Evolutionary conservation across 2,329 filamentous ascomycete species (phyloP), one percentile per base, ranked within the genome.

Genomic region (Apiospora marii): DNA sequence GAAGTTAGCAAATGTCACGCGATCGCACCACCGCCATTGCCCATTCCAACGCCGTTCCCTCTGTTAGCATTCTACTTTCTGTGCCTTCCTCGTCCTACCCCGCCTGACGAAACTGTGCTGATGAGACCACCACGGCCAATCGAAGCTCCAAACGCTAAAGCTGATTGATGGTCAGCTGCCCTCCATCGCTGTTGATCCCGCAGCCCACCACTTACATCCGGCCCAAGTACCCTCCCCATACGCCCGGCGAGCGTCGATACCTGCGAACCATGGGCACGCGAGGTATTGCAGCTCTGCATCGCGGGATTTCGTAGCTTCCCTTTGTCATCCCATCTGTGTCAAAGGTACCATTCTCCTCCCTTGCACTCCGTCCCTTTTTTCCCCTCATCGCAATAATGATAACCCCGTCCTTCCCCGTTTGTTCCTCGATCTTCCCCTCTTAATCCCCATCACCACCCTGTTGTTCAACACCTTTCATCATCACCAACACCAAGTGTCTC

Each of bases 311-410:
- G 58, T 64, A 64, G 58, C 58, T 64, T 64, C 58, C 58, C 58
- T 64, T 64, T 64, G 58, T 64, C 58, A 64, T 64, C 34, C 58
- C 58, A 41, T 61, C 22, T 37, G 53, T 37, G 58, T 37, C 58
- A 64, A 64, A 64, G 58, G 58, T 64, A 64, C 58, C 58, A 64
- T 64, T 64, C 58, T 37, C 30, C 58, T 51, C 49, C 58, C 30
- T 64, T 41, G 58, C 34, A 13, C 58, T 64, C 30, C 58, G 58
- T 64, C 34, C 58, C 34, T 41, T 64, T 48, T 64, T 68, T 68
- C 67, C 67, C 67, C 67, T 70, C 48, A 64, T 70, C 68, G 68
- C 68, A 70, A 51, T 51, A 70, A 70, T 70, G 68, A 70, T 70
- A 70, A 70, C 68, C 68, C 68, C 48, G 27, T 70, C 68, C 68